Base-by-base conservation (phyloP, 441 rosid genomes). In the Breynia disticha region DNA sequence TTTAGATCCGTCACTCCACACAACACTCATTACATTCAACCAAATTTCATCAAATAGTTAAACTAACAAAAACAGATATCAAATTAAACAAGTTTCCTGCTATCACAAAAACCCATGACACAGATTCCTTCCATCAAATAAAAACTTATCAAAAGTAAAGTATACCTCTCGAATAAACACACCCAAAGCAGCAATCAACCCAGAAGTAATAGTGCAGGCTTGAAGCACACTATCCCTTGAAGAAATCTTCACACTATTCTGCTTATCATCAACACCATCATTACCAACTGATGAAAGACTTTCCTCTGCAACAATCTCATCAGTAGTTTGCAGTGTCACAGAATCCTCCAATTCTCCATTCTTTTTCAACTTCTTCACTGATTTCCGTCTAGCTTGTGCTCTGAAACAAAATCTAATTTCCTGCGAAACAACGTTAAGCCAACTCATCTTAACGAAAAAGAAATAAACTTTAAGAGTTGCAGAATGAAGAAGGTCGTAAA, bases 141-240 rank as follows among this genome's bases (percentile, higher is more conserved):
- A n/a, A 39, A 14, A n/a, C 53, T 35, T n/a, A 16, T 44, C 22
- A 21, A 59, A 46, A 55, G 20, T 39, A 46, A 16, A 54, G 48
- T 57, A 37, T 17, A 87, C 94, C 94, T 79, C 78, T 56, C 98
- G 74, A 70, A 85, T 70, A 48, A 77, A 63, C 21, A 78, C 19
- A 61, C 87, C 94, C 51, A 83, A 57, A 57, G 83, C 84, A 70
- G 87, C 76, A 56, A 91, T 70, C 21, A 75, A 64, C 35, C 89
- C 94, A 16, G 94, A 87, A 48, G 96, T 85, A 57, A 79, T 55
- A 14, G 64, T 59, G 53, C 98, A 87, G 0, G 96, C 86, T 66
- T 73, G 81, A 71, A 91, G 94, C 63, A 87, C 96, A 63, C 69
- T 72, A 56, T 74, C 71, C 64, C 94, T 77, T 9, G 89, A 72